Base-by-base conservation (phyloP, 2,329 filamentous ascomycete species). In the Trichoderma lentiforme region DNA sequence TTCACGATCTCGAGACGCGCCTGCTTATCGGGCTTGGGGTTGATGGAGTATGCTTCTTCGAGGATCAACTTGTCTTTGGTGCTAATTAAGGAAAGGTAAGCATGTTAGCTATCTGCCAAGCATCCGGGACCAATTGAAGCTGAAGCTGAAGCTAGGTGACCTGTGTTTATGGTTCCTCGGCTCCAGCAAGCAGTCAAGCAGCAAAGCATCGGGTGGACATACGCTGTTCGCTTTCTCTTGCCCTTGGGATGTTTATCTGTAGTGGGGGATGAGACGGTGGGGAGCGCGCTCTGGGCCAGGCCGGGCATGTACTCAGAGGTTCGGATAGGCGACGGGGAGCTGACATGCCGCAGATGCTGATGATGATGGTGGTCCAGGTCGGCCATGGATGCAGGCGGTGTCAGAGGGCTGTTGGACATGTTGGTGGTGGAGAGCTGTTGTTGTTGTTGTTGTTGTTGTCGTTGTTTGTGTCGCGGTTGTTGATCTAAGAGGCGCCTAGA, bases 21-120 rank as follows among this genome's bases (percentile, higher is more conserved):
- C 71, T 90, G 88, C 83, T 97, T 98, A 84, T 97, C 95, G 39
- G 95, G 95, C 82, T 97, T 98, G 7, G 93, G 89, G 80, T 98
- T 97, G 74, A 86, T 88, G 76, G 89, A 87, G 80, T 97, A 98
- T 72, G 95, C 94, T 43, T 92, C 88, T 82, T 98, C 95, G 73
- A 98, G 90, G 68, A 97, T 89, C 67, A 91, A 89, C 84, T 97
- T 95, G 84, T 98, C 95, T 82, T 95, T 92, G 53, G 93, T 91
- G 79, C 94, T 97, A 74, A 53, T 26, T 2, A 6, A 43, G 36
- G 0, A 32, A 32, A 30, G 32, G 1, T 24, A 5, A 24, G 51
- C 65, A 47, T 36, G 56, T 70, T 60, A 70, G 67, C 67, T 7
- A 6, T 26, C 34, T 32, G 26, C 58, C 36, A 34, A 32, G 24